A percentile compares a stretch with the other conserved stretches of the same genome.
Conservation (phyloP, 257 asterid species). For the Solanum sitiens region DNA sequence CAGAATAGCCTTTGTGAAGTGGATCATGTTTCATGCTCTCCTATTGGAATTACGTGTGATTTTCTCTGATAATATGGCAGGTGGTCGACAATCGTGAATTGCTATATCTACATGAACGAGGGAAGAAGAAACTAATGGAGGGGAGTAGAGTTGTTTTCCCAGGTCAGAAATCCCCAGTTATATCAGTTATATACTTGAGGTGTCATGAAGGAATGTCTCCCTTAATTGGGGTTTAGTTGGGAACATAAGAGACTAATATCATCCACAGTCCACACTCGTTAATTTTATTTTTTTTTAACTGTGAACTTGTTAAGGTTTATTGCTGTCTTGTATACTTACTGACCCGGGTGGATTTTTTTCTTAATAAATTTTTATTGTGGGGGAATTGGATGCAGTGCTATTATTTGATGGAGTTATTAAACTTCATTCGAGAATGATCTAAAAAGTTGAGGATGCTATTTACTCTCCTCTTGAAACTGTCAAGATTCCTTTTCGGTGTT, state of each 20-base stretch:
- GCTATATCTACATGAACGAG: conserved; percentile 71
- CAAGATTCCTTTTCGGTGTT: not conserved
- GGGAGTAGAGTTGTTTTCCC: conserved; percentile 68
- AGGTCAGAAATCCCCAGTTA: conserved; percentile 37
- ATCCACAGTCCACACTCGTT: not conserved
- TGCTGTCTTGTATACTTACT: not conserved
- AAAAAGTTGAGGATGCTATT: not conserved
- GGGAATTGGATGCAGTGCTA: not conserved
- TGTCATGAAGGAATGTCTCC: not conserved
- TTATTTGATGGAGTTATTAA: not conserved
- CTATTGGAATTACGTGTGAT: not conserved
- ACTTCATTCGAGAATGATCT: not conserved
- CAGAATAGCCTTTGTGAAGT: not conserved
- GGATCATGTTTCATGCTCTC: not conserved
- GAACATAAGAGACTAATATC: not conserved
- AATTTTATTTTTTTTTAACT: not conserved
- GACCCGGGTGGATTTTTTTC: not conserved
- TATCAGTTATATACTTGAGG: not conserved
- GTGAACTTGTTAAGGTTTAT: not conserved
- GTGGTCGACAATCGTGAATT: conserved; percentile 48
- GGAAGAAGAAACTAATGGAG: conserved; percentile 82
- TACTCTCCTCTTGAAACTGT: not conserved
- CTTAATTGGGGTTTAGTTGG: not conserved
- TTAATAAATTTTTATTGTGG: not conserved
- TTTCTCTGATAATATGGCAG: conserved; percentile 21